Base-by-base conservation (phyloP, 345 rosid species). In the Geranium rotundifolium region DNA sequence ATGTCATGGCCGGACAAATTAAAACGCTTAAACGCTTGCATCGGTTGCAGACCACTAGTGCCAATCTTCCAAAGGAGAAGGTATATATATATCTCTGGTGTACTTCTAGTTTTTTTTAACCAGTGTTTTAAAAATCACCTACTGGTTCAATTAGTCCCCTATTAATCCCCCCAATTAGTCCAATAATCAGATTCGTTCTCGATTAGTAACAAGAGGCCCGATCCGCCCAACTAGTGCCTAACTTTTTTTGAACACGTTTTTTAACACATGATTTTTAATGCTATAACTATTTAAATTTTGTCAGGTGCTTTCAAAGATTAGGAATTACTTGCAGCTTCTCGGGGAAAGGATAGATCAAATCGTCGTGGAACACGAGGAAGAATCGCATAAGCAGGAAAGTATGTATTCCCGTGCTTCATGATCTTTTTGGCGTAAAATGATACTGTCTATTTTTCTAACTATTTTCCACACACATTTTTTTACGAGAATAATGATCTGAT, bases 1-100 rank as follows among this genome's bases (percentile, higher is more conserved):
- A 88, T 73, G 95, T 88, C 56, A 84, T 95, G 96, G 79, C 66
- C 54, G 81, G 69, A 67, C 92, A 90, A 75, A 80, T 84, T 58
- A 90, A 77, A 84, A 95, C 99, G 20, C 81, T 90, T 66, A 80
- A 56, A 63, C 96, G 97, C 49, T 83, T 93, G 64, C 85, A 88
- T 60, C 82, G 69, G 77, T 74, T 93, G 73, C 99, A 93, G 83
- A 84, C 89, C 67, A 93, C 90, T 7, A 93, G 99, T 71, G 97
- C 91, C n/a, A 74, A 90, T 79, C 96, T 93, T 70, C 99, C 99
- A 1, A 93, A 90, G 80, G 97, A 93, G 57, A 90, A 87, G 79
- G 98, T 23, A 23, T 23, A 23, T 23, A 23, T 87, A 52, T 10
- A 13, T 34, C 30, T 63, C 20, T 5, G 54, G 31, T 54, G 19